phyloP scores from a whole-genome alignment of 208 protist species.

The Acanthamoeba lenticulata region DNA sequence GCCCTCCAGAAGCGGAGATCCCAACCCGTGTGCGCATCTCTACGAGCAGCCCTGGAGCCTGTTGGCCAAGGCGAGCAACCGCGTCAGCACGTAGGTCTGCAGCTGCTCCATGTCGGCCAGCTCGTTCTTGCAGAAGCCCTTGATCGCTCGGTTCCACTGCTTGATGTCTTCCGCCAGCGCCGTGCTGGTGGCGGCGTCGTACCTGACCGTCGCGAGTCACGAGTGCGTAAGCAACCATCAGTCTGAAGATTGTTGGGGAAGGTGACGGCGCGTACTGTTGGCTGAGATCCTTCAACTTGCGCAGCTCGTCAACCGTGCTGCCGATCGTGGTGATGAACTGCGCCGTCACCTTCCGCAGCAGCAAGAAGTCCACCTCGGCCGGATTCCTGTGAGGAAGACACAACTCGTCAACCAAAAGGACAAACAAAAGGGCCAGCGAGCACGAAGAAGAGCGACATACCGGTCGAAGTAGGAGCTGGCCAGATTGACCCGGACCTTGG shows the following conservation, averaged over 20 bases:
- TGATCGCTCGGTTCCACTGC: constrained; percentile 17
- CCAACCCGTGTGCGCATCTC: not conserved
- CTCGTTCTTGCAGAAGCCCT: not conserved
- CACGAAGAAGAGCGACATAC: not conserved
- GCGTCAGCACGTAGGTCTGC: not conserved
- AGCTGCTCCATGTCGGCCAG: not conserved
- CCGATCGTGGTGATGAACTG: not conserved
- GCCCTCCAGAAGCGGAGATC: no score
- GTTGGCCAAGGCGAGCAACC: not conserved
- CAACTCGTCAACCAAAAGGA: not conserved
- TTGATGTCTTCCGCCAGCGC: not conserved
- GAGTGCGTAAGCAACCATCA: not conserved
- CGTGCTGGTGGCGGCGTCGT: not conserved
- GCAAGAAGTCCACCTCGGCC: constrained; percentile 17
- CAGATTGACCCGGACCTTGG: not conserved
- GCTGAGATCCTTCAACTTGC: not conserved
- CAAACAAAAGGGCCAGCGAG: not conserved
- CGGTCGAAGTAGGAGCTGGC: constrained; percentile 5
- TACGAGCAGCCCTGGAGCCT: not conserved
- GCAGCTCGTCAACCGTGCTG: not conserved
- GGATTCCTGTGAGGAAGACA: not conserved
- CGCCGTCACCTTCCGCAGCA: not conserved
- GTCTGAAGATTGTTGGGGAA: not conserved
- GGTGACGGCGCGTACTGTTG: not conserved
- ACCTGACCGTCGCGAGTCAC: not conserved